phyloP scores from a whole-genome alignment of 2,329 filamentous ascomycete genomes.

The Botrytis hyacinthi region DNA sequence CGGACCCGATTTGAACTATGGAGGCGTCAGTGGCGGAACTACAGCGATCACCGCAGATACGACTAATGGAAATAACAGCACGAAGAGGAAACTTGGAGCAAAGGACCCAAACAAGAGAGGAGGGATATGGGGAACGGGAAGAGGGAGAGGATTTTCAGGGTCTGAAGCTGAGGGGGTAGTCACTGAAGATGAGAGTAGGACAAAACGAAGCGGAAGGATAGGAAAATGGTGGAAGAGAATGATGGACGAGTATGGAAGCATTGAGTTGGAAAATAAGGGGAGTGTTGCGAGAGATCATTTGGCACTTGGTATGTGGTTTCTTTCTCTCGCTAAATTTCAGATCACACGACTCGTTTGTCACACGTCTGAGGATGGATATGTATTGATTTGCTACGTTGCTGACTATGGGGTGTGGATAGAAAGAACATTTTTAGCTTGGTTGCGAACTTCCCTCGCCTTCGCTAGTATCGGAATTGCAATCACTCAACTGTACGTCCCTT shows the following conservation, averaged over 20 bases:
- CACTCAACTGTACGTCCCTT: constrained; percentile 60
- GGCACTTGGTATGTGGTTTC: constrained; percentile 59
- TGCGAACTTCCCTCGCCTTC: constrained; percentile 78
- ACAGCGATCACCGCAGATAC: not conserved
- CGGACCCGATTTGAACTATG: not conserved
- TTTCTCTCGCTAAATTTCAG: constrained; percentile 15
- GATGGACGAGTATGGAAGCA: constrained; percentile 46
- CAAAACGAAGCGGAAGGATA: constrained; percentile 23
- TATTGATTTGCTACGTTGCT: not conserved
- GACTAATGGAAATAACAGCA: not conserved
- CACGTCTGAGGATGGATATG: not conserved
- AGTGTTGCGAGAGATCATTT: constrained; percentile 81
- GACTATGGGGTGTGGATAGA: constrained; percentile 48
- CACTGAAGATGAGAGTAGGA: constrained; percentile 25
- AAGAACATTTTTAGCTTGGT: constrained; percentile 81
- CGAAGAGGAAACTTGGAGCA: not conserved
- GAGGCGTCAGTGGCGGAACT: not conserved
- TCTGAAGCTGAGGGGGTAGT: not conserved
- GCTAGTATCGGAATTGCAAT: constrained; percentile 80
- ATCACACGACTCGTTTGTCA: not conserved
- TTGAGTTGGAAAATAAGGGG: constrained; percentile 83
- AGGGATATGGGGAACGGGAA: not conserved
- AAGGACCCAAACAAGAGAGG: not conserved
- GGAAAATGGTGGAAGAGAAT: constrained; percentile 54
- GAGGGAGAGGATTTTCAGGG: not conserved